Percentiles rank a stretch among this genome's conserved stretches.
phyloP scores from a whole-genome alignment of 2,329 filamentous ascomycete genomes.

The Paraphaeosphaeria minitans region DNA sequence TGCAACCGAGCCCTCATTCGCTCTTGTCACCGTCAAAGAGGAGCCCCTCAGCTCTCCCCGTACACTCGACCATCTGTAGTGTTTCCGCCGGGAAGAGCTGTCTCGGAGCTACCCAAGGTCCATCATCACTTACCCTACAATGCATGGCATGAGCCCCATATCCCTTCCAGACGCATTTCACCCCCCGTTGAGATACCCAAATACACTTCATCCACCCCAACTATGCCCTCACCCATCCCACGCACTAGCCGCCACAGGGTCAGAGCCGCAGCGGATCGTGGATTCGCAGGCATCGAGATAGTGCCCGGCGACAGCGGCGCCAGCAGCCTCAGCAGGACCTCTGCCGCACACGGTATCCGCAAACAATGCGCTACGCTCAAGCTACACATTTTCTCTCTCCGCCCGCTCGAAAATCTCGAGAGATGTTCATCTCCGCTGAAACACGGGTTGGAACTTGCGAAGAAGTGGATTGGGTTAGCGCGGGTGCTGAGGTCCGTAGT shows the following conservation, averaged over 20 bases:
- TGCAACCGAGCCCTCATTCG: not conserved
- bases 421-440: conserved; percentile 11
- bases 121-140: not conserved
- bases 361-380: conserved; percentile 2
- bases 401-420: conserved; percentile 25
- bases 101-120: not conserved
- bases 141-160: too few relatives aligned
- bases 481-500: conserved; percentile 11
- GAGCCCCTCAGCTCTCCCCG: not conserved
- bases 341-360: conserved; percentile 9
- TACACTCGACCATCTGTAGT: not conserved
- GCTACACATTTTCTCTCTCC: conserved; percentile 16
- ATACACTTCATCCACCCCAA: too few relatives aligned
- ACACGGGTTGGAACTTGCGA: conserved; percentile 8
- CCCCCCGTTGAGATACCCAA: too few relatives aligned
- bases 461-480: conserved; percentile 16
- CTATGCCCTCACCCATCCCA: conserved; percentile 9
- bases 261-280: conserved; percentile 5
- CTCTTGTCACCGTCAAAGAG: not conserved
- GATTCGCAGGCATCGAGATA: conserved; percentile 14
- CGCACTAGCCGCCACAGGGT: conserved; percentile 11
- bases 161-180: too few relatives aligned
- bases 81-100: not conserved
- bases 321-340: not conserved
- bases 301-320: conserved; percentile 7